Base-by-base conservation (phyloP, 768 basidiomycete genomes). In the Termitomyces sp. region DNA sequence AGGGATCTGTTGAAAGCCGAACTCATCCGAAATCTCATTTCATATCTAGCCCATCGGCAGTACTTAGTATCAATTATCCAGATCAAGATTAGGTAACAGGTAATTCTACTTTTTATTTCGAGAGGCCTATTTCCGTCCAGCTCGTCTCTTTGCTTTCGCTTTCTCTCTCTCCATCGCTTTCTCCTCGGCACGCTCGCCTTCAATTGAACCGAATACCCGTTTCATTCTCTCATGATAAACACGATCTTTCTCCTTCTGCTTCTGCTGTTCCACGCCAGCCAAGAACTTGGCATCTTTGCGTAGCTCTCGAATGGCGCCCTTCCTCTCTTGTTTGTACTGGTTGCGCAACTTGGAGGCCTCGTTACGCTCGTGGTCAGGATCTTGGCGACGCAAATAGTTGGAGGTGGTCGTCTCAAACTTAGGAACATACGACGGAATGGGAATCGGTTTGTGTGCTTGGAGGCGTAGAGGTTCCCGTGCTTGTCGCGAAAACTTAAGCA, bases 211-310 rank as follows among this genome's bases (percentile, higher is more conserved):
- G 69, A 80, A 89, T 23, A 89, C 93, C 65, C 81, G 84, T 67
- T 88, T 87, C 88, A 98, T 93, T 60, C 84, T 82, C 48, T 84
- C 82, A 64, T 83, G 85, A 71, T 99, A 98, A 28, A 72, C 73
- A 60, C 65, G 75, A 65, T 98, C 96, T 79, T 93, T 95, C 75
- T 89, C 89, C 69, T 77, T 73, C 73, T 92, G 89, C 67, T 87
- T 84, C 73, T 86, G 83, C 66, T 91, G 86, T 64, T 93, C 86
- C 67, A 95, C 94, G 28, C 78, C 79, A 10, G 96, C 93, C 72
- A 99, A 76, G 83, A 98, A 99, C 62, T 83, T 80, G 59, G 93
- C 87, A 68, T 99, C 97, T 77, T 98, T 98, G 59, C 97, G 84
- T 52, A 99, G 77, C 68, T 99, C 97, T 45, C 96, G 79, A 59